These are phyloP conservation scores for Polytrichum formosum DNA, from an alignment of 225 moss, liverwort and hornwort genomes.

Conservation along the genomic window DNA sequence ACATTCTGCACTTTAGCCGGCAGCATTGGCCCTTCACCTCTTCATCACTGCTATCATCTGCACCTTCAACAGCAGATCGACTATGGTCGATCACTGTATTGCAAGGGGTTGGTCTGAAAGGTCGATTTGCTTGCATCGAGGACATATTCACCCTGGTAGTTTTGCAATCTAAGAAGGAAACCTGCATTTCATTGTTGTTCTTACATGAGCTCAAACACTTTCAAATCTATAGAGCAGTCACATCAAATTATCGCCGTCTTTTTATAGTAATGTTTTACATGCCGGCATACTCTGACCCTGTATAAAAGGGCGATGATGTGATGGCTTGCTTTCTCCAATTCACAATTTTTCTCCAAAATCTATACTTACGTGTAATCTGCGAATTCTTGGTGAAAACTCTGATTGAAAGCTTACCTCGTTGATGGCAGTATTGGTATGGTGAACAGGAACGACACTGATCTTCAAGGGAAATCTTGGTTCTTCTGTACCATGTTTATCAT, in stretches of 20 bases:
- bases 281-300: too few relatives aligned
- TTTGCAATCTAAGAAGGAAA: not conserved
- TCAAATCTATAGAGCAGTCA: not conserved
- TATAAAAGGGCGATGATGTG: too few relatives aligned
- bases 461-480: not conserved
- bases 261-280: too few relatives aligned
- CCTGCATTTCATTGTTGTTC: not conserved
- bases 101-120: slow-evolving; percentile 1
- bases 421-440: not conserved
- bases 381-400: too few relatives aligned
- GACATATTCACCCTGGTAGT: not conserved
- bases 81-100: not conserved
- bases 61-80: not conserved
- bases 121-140: not conserved
- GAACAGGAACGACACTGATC: not conserved
- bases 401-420: not conserved
- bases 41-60: slow-evolving; percentile 10
- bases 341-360: too few relatives aligned
- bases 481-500: not conserved
- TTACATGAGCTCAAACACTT: not conserved
- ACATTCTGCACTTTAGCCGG: slow-evolving; percentile 2
- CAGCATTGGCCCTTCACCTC: slow-evolving; percentile 7
- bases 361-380: too few relatives aligned
- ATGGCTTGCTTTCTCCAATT: too few relatives aligned
- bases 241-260: not conserved